Conservation (phyloP, 345 rosid genomes). For the Citrus maxima region DNA sequence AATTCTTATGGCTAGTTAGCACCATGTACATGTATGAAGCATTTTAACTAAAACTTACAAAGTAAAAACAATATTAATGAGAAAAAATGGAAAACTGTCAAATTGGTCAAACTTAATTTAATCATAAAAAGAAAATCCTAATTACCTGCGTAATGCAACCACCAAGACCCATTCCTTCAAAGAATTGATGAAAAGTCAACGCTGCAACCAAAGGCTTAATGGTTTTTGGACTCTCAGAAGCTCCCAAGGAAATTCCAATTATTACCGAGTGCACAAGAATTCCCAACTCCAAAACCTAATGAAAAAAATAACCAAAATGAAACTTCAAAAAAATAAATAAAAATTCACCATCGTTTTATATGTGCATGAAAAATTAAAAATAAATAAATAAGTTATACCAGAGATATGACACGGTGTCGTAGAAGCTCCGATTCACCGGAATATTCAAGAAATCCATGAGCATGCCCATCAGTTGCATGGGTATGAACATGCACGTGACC, state of each 20-base stretch:
- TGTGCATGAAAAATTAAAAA: no score
- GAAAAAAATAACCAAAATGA: background rate
- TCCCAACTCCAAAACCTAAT: slow-evolving; percentile 65
- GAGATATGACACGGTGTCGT: slow-evolving; percentile 45
- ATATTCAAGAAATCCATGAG: slow-evolving; percentile 16
- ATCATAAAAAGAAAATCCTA: background rate
- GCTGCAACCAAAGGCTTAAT: slow-evolving; percentile 58
- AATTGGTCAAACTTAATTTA: background rate
- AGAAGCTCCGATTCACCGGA: slow-evolving; percentile 28
- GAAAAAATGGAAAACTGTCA: background rate
- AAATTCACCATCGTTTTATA: no score
- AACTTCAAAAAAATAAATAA: background rate
- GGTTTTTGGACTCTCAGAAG: slow-evolving; percentile 47
- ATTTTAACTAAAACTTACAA: no score
- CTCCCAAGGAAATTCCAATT: slow-evolving; percentile 65
- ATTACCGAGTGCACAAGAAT: slow-evolving; percentile 69
- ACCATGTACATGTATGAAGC: no score
- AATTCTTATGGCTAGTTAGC: no score
- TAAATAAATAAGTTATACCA: background rate
- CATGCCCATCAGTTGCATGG: slow-evolving; percentile 42
- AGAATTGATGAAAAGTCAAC: slow-evolving; percentile 71
- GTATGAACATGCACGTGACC: slow-evolving; percentile 16
- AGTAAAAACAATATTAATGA: background rate
- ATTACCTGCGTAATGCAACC: slow-evolving; percentile 60
- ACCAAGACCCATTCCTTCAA: slow-evolving; percentile 79